These are phyloP conservation scores for Theobroma grandiflorum DNA, from an alignment of 441 rosid species.

Conservation along the genomic window DNA sequence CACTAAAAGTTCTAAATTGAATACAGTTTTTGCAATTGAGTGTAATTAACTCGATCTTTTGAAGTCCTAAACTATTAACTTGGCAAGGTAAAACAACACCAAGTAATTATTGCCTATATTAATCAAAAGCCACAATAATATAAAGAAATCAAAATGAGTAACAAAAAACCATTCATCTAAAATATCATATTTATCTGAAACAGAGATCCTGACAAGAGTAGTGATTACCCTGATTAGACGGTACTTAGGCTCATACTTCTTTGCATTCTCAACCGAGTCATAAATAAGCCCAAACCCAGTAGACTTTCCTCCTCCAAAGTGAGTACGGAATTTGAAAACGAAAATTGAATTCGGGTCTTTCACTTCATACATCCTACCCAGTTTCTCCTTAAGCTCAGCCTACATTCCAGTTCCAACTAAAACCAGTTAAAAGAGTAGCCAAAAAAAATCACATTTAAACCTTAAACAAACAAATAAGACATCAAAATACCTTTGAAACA, in stretches of 20 bases:
- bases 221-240: conserved; percentile 74
- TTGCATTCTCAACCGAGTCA: conserved; percentile 72
- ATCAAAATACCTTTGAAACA: conserved; percentile 55
- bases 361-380: conserved; percentile 66
- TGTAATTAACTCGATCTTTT: neutral
- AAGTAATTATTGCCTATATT: neutral
- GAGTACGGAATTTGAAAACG: conserved; percentile 75
- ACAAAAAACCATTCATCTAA: neutral
- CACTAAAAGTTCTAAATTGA: neutral
- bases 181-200: neutral
- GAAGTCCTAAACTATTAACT: neutral
- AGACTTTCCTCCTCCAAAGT: conserved; percentile 84
- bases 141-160: neutral
- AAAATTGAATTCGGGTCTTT: conserved; percentile 73
- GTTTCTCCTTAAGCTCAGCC: conserved; percentile 74
- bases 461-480: neutral
- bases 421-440: neutral
- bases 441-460: neutral
- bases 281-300: conserved; percentile 80
- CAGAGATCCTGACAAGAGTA: neutral
- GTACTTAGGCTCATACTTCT: conserved; percentile 77
- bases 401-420: conserved; percentile 13
- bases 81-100: neutral
- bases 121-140: neutral
- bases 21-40: neutral